Base-by-base conservation (phyloP, 768 basidiomycete species). In the Lactarius trivialis region DNA sequence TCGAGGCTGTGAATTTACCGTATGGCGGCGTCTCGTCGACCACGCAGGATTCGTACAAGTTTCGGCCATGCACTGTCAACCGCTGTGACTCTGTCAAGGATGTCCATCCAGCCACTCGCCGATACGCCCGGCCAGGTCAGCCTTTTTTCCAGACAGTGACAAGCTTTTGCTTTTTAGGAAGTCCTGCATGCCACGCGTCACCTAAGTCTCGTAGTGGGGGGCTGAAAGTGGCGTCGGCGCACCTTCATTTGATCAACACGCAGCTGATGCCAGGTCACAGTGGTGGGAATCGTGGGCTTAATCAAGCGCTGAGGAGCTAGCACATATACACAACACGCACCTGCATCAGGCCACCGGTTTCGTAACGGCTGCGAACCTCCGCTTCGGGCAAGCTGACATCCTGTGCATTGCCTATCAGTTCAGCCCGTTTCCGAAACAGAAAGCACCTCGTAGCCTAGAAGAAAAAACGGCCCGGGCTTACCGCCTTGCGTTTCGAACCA, bases 191-290 rank as follows among this genome's bases (percentile, higher is more conserved):
- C 62, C 63, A 67, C 56, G 53, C 56, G 56, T 59, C 37, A 53
- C 37, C 34, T 45, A 39, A 64, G 49, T 50, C 60, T 45, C 48
- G 49, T 53, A 43, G 53, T 28, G 24, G 30, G 50, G 33, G 53
- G 39, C 32, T 49, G 30, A 21, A 60, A 41, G 24, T 26, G 48
- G 36, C 28, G 39, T 53, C 7, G n/a, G 64, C 78, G 60, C 64
- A 88, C 89, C 81, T 88, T 91, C 53, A 93, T 77, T 68, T 90
- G 86, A 72, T 88, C 87, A 64, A 90, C 85, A 19, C 82, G 84
- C 65, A 91, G 77, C 90, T 92, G 61, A 65, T 59, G 21, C 50
- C 55, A 30, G 24, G 32, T 24, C 45, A 24, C 14, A 48, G 24
- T 48, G 34, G 50, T 6, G 56, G 37, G 26, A 33, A 34, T 45